These are phyloP conservation scores for Lichina pygmaea DNA, from an alignment of 495 filamentous ascomycete species.

Conservation along the genomic window DNA sequence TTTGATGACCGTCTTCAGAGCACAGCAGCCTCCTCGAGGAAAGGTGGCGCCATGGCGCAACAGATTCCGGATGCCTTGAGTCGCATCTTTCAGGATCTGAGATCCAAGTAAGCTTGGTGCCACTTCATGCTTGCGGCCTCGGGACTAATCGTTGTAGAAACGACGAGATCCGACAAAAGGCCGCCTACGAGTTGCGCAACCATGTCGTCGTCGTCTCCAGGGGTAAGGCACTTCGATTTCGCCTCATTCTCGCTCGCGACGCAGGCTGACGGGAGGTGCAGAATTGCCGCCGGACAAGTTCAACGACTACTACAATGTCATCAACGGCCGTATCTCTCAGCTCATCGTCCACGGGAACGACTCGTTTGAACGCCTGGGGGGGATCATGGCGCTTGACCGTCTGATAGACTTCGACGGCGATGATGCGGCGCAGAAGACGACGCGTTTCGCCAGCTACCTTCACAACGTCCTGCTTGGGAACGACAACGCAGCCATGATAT, in stretches of 20 bases:
- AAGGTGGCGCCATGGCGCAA: too few species aligned
- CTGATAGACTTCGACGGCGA: constrained; percentile 92
- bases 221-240: constrained; percentile 11
- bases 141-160: constrained; percentile 5
- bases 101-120: constrained; percentile 9
- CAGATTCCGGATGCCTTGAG: too few species aligned
- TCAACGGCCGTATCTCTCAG: constrained; percentile 46
- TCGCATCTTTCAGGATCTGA: constrained; percentile 11
- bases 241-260: neutral
- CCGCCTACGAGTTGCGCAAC: constrained; percentile 21
- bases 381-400: constrained; percentile 70
- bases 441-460: constrained; percentile 75
- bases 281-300: constrained; percentile 60
- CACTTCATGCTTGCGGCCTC: neutral
- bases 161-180: constrained; percentile 13
- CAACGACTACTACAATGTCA: constrained; percentile 45
- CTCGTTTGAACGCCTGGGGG: constrained; percentile 65
- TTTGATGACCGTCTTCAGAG: too few species aligned
- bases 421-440: constrained; percentile 80
- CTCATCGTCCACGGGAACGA: constrained; percentile 59
- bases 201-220: constrained; percentile 22
- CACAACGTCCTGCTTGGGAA: constrained; percentile 66
- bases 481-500: constrained; percentile 63
- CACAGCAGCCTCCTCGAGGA: too few species aligned
- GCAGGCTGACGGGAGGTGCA: constrained; percentile 9